These are phyloP conservation scores for Orbilia javanica DNA, from an alignment of 2,329 filamentous ascomycete genomes.

Conservation along the genomic window DNA sequence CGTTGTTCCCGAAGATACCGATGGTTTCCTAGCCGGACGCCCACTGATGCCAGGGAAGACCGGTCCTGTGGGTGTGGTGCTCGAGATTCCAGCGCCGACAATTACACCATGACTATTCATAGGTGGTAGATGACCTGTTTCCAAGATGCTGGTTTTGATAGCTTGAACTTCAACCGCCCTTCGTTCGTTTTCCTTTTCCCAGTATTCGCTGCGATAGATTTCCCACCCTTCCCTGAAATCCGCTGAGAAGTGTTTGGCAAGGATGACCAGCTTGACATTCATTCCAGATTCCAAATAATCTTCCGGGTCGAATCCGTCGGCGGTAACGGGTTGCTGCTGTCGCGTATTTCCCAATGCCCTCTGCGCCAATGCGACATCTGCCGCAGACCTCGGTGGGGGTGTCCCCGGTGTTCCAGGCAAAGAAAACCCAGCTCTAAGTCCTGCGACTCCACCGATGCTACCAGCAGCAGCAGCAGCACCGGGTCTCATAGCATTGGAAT, in stretches of 20 bases:
- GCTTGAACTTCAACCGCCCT: conserved; percentile 68
- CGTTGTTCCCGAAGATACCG: conserved; percentile 33
- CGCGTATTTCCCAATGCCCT: conserved; percentile 37
- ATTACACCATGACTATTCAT: conserved; percentile 53
- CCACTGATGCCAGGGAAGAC: conserved; percentile 51
- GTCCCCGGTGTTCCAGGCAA: conserved; percentile 35
- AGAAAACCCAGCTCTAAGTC: not conserved
- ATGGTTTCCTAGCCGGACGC: conserved; percentile 45
- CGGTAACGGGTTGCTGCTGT: not conserved
- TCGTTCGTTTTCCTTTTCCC: conserved; percentile 95
- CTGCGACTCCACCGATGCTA: not conserved
- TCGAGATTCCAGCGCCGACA: conserved; percentile 31
- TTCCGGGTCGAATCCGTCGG: conserved; percentile 70
- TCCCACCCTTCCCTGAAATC: conserved; percentile 98
- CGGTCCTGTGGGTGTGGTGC: conserved; percentile 7
- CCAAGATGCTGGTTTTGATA: conserved; percentile 45
- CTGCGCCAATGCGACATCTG: conserved; percentile 34
- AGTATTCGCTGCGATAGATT: conserved; percentile 91
- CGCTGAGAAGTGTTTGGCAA: conserved; percentile 94
- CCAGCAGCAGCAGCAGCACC: too few relatives aligned
- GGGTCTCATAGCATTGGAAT: conserved; percentile 36
- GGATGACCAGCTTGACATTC: conserved; percentile 87
- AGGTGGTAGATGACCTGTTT: conserved; percentile 50
- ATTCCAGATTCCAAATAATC: conserved; percentile 91
- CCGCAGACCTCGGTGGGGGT: conserved; percentile 46